Base-by-base conservation (phyloP, 2,329 filamentous ascomycete genomes). In the Teratosphaeria nubilosa region DNA sequence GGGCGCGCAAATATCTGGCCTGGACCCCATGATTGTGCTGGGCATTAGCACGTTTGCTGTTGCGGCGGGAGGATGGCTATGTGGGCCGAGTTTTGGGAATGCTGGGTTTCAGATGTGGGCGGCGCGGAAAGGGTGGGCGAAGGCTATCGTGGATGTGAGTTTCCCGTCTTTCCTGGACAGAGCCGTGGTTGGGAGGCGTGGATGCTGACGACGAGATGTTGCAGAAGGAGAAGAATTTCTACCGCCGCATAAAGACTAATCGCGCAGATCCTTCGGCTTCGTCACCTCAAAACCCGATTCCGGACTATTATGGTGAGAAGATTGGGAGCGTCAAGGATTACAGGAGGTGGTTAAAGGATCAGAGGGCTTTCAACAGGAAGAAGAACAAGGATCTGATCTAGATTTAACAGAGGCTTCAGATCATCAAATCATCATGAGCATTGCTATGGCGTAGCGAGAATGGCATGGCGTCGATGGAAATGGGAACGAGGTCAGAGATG, bases 261-360 rank as follows among this genome's bases (percentile, higher is more conserved):
- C 86, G 94, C 27, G 92, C 95, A 61, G 92, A 99, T 72, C 92
- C 94, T 3, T 88, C 86, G 16, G 87, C 87, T 56, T 95, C 91
- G 62, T 95, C 90, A 48, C 86, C 94, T 66, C 84, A 89, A 56
- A 97, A 97, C 77, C 94, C 94, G 20, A 89, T 96, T 0, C 91
- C 92, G 51, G 94, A 99, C 73, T 99, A 96, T 76, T 99, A 99
- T 70, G 94, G 94, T 68, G 94, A 99, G 78, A 97, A 96, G 81
- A 96, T 99, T 68, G 89, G 88, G 55, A 96, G 91, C 68, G 90
- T 97, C 24, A 81, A 86, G 56, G 91, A 90, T 53, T 99, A 97
- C 74, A 81, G 94, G 68, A 86, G 90, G 73, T 99, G 94, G 94
- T 77, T 99, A 69, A 97, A 96, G 80, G 94, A 99, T 71, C 94